Evolutionary conservation across 176 grass and related monocot genomes (phyloP).

Genomic region (Chrysopogon serrulatus): DNA sequence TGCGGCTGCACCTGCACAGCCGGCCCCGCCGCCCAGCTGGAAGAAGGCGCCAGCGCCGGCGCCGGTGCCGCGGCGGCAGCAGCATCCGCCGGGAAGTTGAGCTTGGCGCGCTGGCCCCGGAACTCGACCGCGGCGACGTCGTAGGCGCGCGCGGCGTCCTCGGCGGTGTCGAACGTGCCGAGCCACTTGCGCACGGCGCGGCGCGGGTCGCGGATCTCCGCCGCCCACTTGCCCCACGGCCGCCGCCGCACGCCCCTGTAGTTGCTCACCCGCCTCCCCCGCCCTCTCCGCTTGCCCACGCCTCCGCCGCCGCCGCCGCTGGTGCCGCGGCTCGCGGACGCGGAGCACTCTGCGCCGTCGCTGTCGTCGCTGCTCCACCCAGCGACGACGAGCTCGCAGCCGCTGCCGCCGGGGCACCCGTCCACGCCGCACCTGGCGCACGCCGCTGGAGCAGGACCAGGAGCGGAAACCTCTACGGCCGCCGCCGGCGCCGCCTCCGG

Average conservation of each 20-base stretch:
- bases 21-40: not conserved
- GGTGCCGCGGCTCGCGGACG: not conserved
- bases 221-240: slow-evolving; percentile 82
- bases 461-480: not conserved
- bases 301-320: not conserved
- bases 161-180: slow-evolving; percentile 84
- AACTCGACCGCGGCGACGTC: slow-evolving; percentile 71
- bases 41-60: not conserved
- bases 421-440: slow-evolving; percentile 41
- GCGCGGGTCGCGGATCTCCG: slow-evolving; percentile 83
- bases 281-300: slow-evolving; percentile 33
- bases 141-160: slow-evolving; percentile 69
- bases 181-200: slow-evolving; percentile 82
- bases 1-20: not conserved
- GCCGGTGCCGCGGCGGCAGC: not conserved
- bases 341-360: not conserved
- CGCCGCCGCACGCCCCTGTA: slow-evolving; percentile 71
- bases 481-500: not conserved
- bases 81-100: slow-evolving; percentile 52
- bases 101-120: slow-evolving; percentile 53
- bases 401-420: slow-evolving; percentile 55
- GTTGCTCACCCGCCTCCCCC: slow-evolving; percentile 22
- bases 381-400: slow-evolving; percentile 21
- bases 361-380: slow-evolving; percentile 32
- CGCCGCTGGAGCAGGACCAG: not conserved